phyloP scores from a whole-genome alignment of 345 rosid genomes.

The Triadica sebifera region DNA sequence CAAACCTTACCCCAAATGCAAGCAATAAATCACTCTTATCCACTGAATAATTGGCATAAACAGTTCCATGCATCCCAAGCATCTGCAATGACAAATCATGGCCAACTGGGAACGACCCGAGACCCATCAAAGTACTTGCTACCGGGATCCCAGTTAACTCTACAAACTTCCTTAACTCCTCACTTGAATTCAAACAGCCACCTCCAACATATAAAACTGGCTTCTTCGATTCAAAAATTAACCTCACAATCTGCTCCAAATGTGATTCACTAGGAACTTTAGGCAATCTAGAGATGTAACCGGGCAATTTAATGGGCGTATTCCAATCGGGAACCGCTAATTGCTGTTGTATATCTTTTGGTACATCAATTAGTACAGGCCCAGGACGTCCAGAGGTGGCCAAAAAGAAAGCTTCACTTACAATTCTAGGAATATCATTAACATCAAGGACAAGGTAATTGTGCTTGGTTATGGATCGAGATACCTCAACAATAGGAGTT shows the following conservation, averaged over 20 bases:
- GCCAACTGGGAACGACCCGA: conserved; percentile 61
- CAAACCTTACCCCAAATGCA: conserved; percentile 95
- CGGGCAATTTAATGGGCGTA: conserved; percentile 51
- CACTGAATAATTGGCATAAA: conserved; percentile 85
- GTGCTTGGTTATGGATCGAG: conserved; percentile 85
- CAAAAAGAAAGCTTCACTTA: conserved; percentile 73
- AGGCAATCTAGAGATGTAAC: conserved; percentile 79
- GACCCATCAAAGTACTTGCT: conserved; percentile 96
- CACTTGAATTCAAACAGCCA: conserved; percentile 91
- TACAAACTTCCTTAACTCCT: conserved; percentile 74
- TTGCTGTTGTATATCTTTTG: conserved; percentile 94
- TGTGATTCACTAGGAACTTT: conserved; percentile 50
- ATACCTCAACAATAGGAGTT: conserved; percentile 90
- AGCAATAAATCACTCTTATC: conserved; percentile 80
- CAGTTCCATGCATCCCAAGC: conserved; percentile 99
- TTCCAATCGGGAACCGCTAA: conserved; percentile 79
- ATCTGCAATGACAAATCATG: conserved; percentile 72
- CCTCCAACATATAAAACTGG: conserved; percentile 98
- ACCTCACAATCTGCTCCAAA: conserved; percentile 77
- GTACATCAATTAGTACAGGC: conserved; percentile 82
- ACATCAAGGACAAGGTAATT: conserved; percentile 83
- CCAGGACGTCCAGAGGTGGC: conserved; percentile 92
- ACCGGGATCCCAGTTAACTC: conserved; percentile 87
- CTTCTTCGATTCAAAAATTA: conserved; percentile 70
- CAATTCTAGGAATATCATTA: conserved; percentile 87